Evolutionary conservation across 2,329 filamentous ascomycete species (phyloP), one percentile per base, ranked within the genome.

Genomic region (Xylariales sp.): DNA sequence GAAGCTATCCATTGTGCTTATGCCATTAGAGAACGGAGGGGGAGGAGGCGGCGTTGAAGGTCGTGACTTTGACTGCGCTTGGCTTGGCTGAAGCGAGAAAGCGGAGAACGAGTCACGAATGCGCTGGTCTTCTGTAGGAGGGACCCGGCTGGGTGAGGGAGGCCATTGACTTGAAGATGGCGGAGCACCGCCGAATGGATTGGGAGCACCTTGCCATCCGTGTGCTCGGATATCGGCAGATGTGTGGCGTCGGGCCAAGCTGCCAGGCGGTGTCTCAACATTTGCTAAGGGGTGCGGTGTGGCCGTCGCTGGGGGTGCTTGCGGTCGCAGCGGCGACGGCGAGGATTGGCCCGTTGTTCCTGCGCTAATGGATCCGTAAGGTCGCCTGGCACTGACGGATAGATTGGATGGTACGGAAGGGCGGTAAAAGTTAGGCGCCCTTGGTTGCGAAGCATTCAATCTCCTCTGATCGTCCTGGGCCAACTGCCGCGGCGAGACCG

Each of bases 151-250:
- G 1, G 76, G 76, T 7, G 76, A 78, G 3, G 74, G 63, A 0
- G 76, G 75, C 69, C 74, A 78, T 12, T 68, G 67, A 4, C 63
- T 60, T 1, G 72, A 66, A 7, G 69, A 61, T 3, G 68, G 62
- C 10, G 80, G 80, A 4, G 83, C 81, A 6, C 76, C 71, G 54
- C 81, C 85, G 10, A 83, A 85, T 5, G 83, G 85, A 18, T 77
- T 71, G 29, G 69, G 66, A 33, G 64, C 70, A 6, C 71, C 72
- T 45, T 81, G 83, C 81, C 86, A 91, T 25, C 85, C 88, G 56
- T 89, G 85, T 51, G 90, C 84, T 37, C 93, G 83, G 50, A 98
- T 97, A 58, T 98, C 93, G 41, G 93, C 93, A 27, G 90, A 91
- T 2, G 93, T 98, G 63, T 98, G 93, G 44, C 91, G 80, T 46